phyloP scores from a whole-genome alignment of 768 basidiomycete genomes.

The Russula griseocarnosa region DNA sequence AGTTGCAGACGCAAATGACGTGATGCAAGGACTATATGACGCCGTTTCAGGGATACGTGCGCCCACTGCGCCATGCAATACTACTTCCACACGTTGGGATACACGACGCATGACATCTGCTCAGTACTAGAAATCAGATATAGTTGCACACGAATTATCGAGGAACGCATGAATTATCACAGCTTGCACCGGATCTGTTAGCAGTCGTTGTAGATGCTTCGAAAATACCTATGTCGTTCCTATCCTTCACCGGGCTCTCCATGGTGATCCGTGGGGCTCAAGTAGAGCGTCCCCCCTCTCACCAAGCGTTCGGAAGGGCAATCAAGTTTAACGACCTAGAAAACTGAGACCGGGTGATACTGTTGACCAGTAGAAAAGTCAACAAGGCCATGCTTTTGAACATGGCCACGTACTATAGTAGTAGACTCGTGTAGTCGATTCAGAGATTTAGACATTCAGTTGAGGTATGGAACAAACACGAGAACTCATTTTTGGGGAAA shows the following conservation, averaged over 20 bases:
- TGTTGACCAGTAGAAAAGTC: not conserved
- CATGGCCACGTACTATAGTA: not conserved
- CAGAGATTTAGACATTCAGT: too few species aligned
- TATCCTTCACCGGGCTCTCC: not conserved
- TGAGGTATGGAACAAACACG: too few species aligned
- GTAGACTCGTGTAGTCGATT: not conserved
- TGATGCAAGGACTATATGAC: too few species aligned
- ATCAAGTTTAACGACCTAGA: not conserved
- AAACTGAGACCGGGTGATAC: not conserved
- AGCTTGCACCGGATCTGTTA: too few species aligned
- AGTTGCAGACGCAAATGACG: too few species aligned
- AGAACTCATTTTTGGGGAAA: not conserved
- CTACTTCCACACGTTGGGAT: not conserved
- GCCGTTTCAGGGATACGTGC: too few species aligned
- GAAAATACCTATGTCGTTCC: not conserved
- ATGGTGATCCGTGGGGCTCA: not conserved
- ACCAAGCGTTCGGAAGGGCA: not conserved
- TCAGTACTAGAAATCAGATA: not conserved
- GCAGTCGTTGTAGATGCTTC: too few species aligned
- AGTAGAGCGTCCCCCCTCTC: not conserved
- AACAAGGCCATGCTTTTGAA: not conserved
- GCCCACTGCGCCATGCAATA: not conserved
- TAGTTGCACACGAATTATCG: too few species aligned
- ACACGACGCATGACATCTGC: not conserved
- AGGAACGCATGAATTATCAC: not conserved